phyloP scores from a whole-genome alignment of 192 early-diverging fungal species.

The Coemansia sp. region DNA sequence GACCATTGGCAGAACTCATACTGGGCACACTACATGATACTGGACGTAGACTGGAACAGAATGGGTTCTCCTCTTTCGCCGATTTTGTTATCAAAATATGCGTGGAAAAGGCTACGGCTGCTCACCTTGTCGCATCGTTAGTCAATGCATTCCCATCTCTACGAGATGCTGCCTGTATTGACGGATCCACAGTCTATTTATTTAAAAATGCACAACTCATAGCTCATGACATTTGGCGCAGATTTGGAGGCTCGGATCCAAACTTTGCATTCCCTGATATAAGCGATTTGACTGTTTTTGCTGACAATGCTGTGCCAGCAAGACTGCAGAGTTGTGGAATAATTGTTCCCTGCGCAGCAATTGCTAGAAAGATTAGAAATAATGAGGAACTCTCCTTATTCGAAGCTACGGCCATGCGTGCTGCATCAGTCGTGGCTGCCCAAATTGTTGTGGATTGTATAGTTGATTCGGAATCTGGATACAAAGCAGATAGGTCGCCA shows the following conservation, averaged over 20 bases:
- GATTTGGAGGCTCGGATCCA: constrained; percentile 57
- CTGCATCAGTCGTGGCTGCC: constrained; percentile 67
- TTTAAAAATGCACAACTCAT: constrained; percentile 80
- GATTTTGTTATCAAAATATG: constrained; percentile 70
- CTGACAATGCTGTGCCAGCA: constrained; percentile 74
- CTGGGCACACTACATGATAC: constrained; percentile 68
- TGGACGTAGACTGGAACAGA: constrained; percentile 61
- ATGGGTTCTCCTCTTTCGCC: constrained; percentile 64
- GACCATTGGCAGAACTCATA: constrained; percentile 66
- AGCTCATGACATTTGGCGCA: constrained; percentile 61
- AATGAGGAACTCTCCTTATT: constrained; percentile 53
- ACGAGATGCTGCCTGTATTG: constrained; percentile 59
- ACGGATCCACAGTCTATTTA: constrained; percentile 63
- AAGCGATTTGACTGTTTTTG: constrained; percentile 66
- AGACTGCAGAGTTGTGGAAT: constrained; percentile 62
- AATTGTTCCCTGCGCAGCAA: constrained; percentile 44
- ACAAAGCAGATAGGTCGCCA: constrained; percentile 36
- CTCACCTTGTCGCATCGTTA: constrained; percentile 61
- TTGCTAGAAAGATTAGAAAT: constrained; percentile 53
- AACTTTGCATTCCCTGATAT: constrained; percentile 71
- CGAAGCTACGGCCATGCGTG: constrained; percentile 64
- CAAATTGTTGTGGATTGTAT: constrained; percentile 57
- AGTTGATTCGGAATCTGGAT: constrained; percentile 29
- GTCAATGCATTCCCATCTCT: constrained; percentile 68
- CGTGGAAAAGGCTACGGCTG: constrained; percentile 54